Base-by-base conservation (phyloP, 129 eudicot genomes). In the Ambrosia trifida region DNA sequence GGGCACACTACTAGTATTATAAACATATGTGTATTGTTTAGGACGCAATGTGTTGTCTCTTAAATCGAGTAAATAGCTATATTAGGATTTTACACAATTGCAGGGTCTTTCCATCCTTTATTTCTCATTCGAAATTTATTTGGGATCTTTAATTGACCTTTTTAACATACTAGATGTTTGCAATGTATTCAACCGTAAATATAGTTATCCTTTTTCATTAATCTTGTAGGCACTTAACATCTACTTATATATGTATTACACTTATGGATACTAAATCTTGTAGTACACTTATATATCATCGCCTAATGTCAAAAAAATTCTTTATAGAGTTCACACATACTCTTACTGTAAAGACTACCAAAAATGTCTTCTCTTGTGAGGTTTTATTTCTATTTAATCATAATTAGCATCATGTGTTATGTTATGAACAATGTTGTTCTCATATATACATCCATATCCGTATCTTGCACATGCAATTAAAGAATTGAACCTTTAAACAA, bases 291-390 rank as follows among this genome's bases (percentile, higher is more conserved):
- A 13, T 44, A 64, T 85, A 66, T 81, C 96, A 89, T 65, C 89
- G 98, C 72, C 98, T 96, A 19, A 96, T 94, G 28, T 74, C 89
- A 79, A 88, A 94, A 83, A 94, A 94, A 83, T 96, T 89, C 52
- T 94, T 89, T 54, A 94, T 96, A 1, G 28, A 89, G 78, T 94
- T 79, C 74, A 89, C 98, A n/a, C 97, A 89, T 77, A 94, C 89
- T 64, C 93, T 94, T 35, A 93, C 97, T 11, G 79, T 94, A 68
- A 94, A 82, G 86, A 94, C 98, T 32, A 94, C 97, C 4, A 95
- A 96, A 79, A 89, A 94, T 80, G 98, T 94, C 50, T 94, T 89
- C 86, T 24, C 28, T 24, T 0, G 0, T 24, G 28, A 24, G 28
- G 28, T 24, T 24, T 24, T 24, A 24, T 24, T 24, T 24, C 28